phyloP scores from a whole-genome alignment of 208 protist genomes.

The Crithidia sp. region DNA sequence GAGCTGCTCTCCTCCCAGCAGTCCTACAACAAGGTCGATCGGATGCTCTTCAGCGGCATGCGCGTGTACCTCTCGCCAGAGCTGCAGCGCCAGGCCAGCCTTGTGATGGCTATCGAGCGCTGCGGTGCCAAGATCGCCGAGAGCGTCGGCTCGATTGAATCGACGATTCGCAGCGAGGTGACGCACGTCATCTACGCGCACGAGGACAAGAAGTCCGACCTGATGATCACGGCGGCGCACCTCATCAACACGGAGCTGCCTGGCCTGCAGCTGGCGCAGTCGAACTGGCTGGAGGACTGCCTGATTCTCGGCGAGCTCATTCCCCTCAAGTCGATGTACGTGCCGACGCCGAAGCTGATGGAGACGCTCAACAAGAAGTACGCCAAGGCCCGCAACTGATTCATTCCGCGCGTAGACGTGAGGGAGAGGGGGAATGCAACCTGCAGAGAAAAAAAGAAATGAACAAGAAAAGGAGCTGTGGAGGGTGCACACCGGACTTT shows the following conservation, averaged over 20 bases:
- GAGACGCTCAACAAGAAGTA: constrained; percentile 85
- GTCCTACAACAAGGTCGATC: constrained; percentile 67
- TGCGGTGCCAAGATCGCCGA: constrained; percentile 72
- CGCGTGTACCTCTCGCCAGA: constrained; percentile 58
- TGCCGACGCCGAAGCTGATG: constrained; percentile 77
- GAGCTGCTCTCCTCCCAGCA: constrained; percentile 70
- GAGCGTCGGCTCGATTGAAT: constrained; percentile 34
- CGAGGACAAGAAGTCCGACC: constrained; percentile 77
- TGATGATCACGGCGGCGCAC: constrained; percentile 72
- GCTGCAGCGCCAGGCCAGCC: constrained; percentile 39
- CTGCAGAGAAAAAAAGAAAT: neutral
- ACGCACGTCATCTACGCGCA: constrained; percentile 85
- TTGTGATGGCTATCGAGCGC: constrained; percentile 48
- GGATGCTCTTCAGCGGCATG: constrained; percentile 81
- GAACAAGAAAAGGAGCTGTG: neutral
- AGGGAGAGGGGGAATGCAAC: no score
- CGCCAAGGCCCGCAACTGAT: constrained; percentile 29
- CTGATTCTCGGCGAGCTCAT: constrained; percentile 82
- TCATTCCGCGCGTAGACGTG: neutral
- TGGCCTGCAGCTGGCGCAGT: constrained; percentile 67
- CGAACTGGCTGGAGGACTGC: constrained; percentile 87
- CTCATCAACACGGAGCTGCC: constrained; percentile 46
- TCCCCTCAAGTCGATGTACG: constrained; percentile 76
- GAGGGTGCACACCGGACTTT: no score
- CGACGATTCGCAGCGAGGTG: constrained; percentile 47